Evolutionary conservation across 179 eudicot species (phyloP).

Genomic region (Corrigiola litoralis): DNA sequence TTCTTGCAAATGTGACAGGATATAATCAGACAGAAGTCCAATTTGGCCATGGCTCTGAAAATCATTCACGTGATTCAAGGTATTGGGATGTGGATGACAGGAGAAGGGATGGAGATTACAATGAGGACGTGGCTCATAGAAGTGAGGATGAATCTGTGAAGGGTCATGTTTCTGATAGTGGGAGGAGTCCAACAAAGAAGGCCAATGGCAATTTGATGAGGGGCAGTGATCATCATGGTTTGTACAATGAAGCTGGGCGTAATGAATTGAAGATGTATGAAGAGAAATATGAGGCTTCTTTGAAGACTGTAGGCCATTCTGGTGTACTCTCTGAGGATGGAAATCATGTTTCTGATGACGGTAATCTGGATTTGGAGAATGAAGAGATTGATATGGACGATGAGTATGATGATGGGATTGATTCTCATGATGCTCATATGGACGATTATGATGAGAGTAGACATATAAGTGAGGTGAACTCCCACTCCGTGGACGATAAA

Average conservation of each 20-base stretch:
- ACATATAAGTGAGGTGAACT: slow-evolving; percentile 28
- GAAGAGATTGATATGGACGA: slow-evolving; percentile 62
- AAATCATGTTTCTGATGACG: slow-evolving; percentile 31
- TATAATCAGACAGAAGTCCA: slow-evolving; percentile 38
- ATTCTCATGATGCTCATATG: slow-evolving; percentile 48
- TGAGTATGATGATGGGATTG: slow-evolving; percentile 89
- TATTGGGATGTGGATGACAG: slow-evolving; percentile 98
- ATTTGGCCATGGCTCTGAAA: slow-evolving; percentile 73
- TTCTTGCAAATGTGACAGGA: slow-evolving; percentile 74
- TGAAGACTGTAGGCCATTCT: slow-evolving; percentile 48
- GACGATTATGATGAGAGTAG: slow-evolving; percentile 53
- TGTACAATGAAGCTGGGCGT: slow-evolving; percentile 95
- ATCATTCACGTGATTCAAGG: slow-evolving; percentile 83
- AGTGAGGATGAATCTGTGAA: slow-evolving; percentile 37
- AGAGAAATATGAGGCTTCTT: slow-evolving; percentile 81
- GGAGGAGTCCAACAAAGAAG: slow-evolving; percentile 32
- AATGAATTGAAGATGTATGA: slow-evolving; percentile 77
- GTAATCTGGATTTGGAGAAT: slow-evolving; percentile 25
- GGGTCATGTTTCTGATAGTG: slow-evolving; percentile 19
- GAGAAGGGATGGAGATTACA: slow-evolving; percentile 88
- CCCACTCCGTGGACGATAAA: slow-evolving; percentile 29
- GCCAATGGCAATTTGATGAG: slow-evolving; percentile 14
- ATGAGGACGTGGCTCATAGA: slow-evolving; percentile 54
- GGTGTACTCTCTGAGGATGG: slow-evolving; percentile 27
- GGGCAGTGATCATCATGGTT: slow-evolving; percentile 37